Evolutionary conservation across 805 yeast species (phyloP).

Genomic region (Candida ponderosae): DNA sequence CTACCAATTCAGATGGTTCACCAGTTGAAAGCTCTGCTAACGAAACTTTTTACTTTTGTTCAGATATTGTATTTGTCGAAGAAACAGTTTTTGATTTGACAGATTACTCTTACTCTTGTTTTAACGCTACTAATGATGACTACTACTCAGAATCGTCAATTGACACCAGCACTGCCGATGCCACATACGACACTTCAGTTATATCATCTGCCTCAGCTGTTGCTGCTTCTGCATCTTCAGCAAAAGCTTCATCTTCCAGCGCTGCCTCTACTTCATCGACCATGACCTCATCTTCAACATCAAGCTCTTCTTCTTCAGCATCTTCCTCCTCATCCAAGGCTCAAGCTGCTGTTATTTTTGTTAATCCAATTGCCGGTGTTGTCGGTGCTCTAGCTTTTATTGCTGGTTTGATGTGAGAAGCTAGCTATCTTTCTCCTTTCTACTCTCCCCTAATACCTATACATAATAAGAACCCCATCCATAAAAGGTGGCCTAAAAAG

Average conservation of each 20-base stretch:
- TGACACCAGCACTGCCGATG: slow-evolving; percentile 12
- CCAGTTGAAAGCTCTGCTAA: slow-evolving; percentile 31
- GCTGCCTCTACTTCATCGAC: slow-evolving; percentile 6
- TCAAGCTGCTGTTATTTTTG: slow-evolving; percentile 9
- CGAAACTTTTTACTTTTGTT: slow-evolving; percentile 37
- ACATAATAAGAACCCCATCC: too few species aligned
- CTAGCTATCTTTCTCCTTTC: background rate
- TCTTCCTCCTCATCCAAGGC: slow-evolving; percentile 1
- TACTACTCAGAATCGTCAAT: slow-evolving; percentile 27
- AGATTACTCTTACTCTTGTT: slow-evolving; percentile 27
- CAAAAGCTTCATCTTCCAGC: slow-evolving; percentile 10
- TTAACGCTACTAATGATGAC: slow-evolving; percentile 32
- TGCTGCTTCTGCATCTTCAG: slow-evolving; percentile 9
- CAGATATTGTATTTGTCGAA: slow-evolving; percentile 37
- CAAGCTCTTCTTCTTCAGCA: slow-evolving; percentile 3
- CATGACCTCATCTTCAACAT: slow-evolving; percentile 8
- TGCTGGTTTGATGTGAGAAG: slow-evolving; percentile 10
- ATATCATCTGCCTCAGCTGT: slow-evolving; percentile 9
- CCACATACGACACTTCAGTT: slow-evolving; percentile 15
- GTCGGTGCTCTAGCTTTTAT: slow-evolving; percentile 16
- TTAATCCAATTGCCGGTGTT: slow-evolving; percentile 14
- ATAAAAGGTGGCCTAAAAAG: too few species aligned
- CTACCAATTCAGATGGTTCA: slow-evolving; percentile 10
- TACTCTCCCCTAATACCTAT: too few species aligned
- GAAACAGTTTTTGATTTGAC: slow-evolving; percentile 29